Conservation (phyloP, 176 grass and related monocot species). For the Eleusine indica region DNA sequence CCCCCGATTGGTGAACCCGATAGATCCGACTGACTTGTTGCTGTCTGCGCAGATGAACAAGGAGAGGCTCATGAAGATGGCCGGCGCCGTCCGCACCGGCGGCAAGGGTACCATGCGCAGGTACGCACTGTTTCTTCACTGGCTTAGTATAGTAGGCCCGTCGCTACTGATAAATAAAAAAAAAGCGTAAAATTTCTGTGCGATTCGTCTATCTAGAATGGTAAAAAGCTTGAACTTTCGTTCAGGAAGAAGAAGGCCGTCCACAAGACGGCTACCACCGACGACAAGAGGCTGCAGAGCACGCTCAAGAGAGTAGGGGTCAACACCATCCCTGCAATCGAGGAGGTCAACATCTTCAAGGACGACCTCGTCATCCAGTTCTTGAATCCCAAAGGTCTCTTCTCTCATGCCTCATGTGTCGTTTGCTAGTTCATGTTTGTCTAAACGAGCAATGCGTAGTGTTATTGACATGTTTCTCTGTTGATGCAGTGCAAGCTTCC, state of each 20-base stretch:
- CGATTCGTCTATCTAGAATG: not conserved
- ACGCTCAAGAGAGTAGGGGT: constrained; percentile 97
- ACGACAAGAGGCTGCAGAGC: constrained; percentile 96
- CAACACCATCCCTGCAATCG: constrained; percentile 92
- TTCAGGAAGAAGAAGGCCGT: constrained; percentile 98
- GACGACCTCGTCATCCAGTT: constrained; percentile 99
- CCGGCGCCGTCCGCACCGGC: constrained; percentile 83
- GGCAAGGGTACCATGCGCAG: constrained; percentile 86
- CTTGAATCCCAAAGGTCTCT: constrained; percentile 81
- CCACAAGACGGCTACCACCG: constrained; percentile 85
- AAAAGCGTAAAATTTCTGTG: not conserved
- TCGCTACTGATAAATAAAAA: not conserved
- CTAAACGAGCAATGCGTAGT: not conserved
- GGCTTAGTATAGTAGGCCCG: not conserved
- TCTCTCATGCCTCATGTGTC: not conserved
- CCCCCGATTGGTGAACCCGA: not conserved
- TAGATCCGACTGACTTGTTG: constrained; percentile 18
- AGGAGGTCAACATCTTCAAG: constrained; percentile 99
- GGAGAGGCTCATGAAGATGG: constrained; percentile 94
- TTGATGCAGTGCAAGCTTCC: constrained; percentile 87
- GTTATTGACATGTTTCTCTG: not conserved
- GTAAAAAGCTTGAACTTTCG: not conserved
- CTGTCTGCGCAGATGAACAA: constrained; percentile 62
- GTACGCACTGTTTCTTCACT: constrained; percentile 16
- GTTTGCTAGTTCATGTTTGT: not conserved